phyloP scores from a whole-genome alignment of 306 rosid species.

The Glycine tomentella region DNA sequence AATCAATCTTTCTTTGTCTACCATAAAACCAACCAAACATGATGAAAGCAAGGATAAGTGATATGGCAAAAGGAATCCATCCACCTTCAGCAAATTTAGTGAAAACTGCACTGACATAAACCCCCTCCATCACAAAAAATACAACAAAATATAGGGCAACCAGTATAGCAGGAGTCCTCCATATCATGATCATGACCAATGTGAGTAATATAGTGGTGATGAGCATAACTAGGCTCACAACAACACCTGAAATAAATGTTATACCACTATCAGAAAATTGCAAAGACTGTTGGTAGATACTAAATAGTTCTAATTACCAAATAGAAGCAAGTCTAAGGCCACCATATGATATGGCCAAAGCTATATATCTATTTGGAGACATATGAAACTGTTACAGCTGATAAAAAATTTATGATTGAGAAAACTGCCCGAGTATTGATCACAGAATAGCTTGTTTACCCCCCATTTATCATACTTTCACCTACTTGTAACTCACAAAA shows the following conservation, averaged over 20 bases:
- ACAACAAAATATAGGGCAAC: constrained; percentile 62
- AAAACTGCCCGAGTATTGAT: background rate
- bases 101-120: constrained; percentile 81
- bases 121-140: constrained; percentile 77
- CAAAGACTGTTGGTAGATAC: constrained; percentile 2
- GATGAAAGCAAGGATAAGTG: constrained; percentile 74
- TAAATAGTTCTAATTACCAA: background rate
- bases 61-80: constrained; percentile 91
- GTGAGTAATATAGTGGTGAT: constrained; percentile 82
- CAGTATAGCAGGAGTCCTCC: constrained; percentile 66
- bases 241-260: constrained; percentile 68
- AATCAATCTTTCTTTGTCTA: constrained; percentile 71
- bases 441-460: background rate
- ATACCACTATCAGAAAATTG: constrained; percentile 32
- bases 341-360: background rate
- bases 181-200: constrained; percentile 81
- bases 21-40: constrained; percentile 92
- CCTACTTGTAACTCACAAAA: background rate
- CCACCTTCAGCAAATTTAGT: constrained; percentile 83
- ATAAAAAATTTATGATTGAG: background rate
- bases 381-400: constrained; percentile 8
- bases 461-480: background rate
- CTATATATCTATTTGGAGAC: constrained; percentile 2
- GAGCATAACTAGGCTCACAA: constrained; percentile 84
- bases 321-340: constrained; percentile 11